Base-by-base conservation (phyloP, 2,329 filamentous ascomycete species). In the Monosporascus sp. region DNA sequence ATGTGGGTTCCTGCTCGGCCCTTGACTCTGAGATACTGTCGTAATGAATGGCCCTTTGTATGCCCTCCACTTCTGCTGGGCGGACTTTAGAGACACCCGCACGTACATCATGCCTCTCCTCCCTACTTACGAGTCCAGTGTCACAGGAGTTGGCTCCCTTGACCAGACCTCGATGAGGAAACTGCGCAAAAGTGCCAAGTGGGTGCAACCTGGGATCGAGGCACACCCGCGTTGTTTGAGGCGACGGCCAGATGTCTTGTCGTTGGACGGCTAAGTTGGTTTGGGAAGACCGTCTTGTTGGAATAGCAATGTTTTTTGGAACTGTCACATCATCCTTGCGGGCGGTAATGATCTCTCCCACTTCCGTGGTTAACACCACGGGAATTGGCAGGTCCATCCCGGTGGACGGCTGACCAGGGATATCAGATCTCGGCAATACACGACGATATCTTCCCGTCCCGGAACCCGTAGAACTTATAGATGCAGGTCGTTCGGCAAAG, bases 351-450 rank as follows among this genome's bases (percentile, higher is more conserved):
- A 37, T 56, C 52, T 24, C 38, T 48, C 37, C n/a, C 53, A 53
- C 43, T 2, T 52, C 54, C 11, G 51, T 51, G 14, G 60, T 65
- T 18, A 68, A 48, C n/a, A 66, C 49, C 4, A 64, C 62, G 37
- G 65, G 62, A 31, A 62, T 50, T 45, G 65, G 64, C 22, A 58
- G 37, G 20, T 66, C 62, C 51, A 59, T 65, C 24, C 61, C 54
- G 17, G 54, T 43, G 17, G 54, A 27, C 8, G 54, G 49, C 35
- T 50, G 50, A 25, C 39, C 52, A 20, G 57, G 36, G n/a, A 52
- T 43, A n/a, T 60, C 55, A 7, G 52, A 53, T 50, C 61, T 66
- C 51, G 66, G 53, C 22, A 67, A 54, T 17, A 50, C 54, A 62
- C 65, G 60, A 18, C 60, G 62, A 43, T 57, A 57, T 18, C 53